Evolutionary conservation across 1,139 yeast genomes (phyloP), one percentile per base, ranked within the genome.

Genomic region (Magnusiomyces suaveolens): DNA sequence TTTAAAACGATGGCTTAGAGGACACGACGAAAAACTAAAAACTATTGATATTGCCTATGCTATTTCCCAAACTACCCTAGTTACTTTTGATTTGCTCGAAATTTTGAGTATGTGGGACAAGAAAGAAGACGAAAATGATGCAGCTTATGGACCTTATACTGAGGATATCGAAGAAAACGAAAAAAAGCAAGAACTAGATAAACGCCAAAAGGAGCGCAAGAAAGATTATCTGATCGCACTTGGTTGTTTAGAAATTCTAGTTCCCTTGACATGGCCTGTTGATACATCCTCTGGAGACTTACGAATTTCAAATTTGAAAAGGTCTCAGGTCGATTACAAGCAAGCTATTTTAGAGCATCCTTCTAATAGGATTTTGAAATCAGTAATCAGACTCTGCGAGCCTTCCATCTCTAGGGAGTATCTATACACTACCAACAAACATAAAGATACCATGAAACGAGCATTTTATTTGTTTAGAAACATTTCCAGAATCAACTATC

Each of bases 11-110:
- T 90, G 97, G 96, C 78, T 92, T 54, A 81, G 81, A 60, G 76
- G 85, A 0, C 92, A 87, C 52, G 98, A 92, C 66, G 95, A 87
- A 57, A 75, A 76, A 46, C 77, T 79, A 57, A 75, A 78, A 52
- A 75, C 82, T 29, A 84, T 81, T 75, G 89, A 84, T 60, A 96
- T 90, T 20, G 95, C 96, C 0, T 74, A 87, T 51, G 96, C 96
- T 0, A 85, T 95, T 61, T 87, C 90, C 3, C 94, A 87, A 53
- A 81, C 86, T 10, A 86, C 86, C 0, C 73, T 92, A 32, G 83
- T 90, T 2, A 68, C 75, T 1, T 82, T 81, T 62, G 98, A 92
- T 68, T 68, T 92, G 57, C 68, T 84, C 14, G 85, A 84, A 6
- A 88, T 94, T 39, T 68, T 92, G 50, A 77, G 87, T 46, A 83